Evolutionary conservation across 495 filamentous ascomycete species (phyloP), one percentile per base, ranked within the genome.

Genomic region (Acidomyces sp.): DNA sequence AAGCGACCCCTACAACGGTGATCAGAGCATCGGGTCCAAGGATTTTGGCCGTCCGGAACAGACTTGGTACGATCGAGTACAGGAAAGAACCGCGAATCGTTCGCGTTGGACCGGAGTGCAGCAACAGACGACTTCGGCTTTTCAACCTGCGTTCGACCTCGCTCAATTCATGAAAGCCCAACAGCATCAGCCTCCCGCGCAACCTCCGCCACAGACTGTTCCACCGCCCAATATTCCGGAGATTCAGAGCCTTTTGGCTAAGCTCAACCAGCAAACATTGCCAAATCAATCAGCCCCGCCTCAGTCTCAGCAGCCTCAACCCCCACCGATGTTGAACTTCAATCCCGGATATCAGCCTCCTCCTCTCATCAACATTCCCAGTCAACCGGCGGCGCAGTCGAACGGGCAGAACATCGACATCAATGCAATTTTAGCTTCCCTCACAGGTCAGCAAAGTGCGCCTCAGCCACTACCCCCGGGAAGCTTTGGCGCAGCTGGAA

Each of bases 231-330:
- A 49, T 16, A 16, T 33, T 12, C n/a, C n/a, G n/a, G 42, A 42
- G 56, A 56, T 74, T 22, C 62, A 72, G 28, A 65, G 67, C 20
- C 56, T 70, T 15, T 59, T 74, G 6, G 61, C 63, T 15, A 62
- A 50, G 18, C 69, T 69, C 40, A 57, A 64, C 40, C 63, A 64
- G 39, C 9, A 19, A 10, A 24, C 9, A 10, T 6, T 16, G 2
- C 13, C 35, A 4, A 16, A 36, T 39, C 49, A 49, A 25, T n/a
- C n/a, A n/a, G n/a, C n/a, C n/a, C n/a, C n/a, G n/a, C n/a, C n/a
- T n/a, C 61, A 61, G 39, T 44, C 46, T 37, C 43, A 61, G 12
- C 48, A 48, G 34, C 49, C 51, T 34, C 52, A 50, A 26, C 49
- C 54, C 11, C 53, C 53, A 13, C 51, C 55, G 28, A 57, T 36